These are phyloP conservation scores for Didymella keratinophila DNA, from an alignment of 2,329 filamentous ascomycete genomes.

Conservation along the genomic window DNA sequence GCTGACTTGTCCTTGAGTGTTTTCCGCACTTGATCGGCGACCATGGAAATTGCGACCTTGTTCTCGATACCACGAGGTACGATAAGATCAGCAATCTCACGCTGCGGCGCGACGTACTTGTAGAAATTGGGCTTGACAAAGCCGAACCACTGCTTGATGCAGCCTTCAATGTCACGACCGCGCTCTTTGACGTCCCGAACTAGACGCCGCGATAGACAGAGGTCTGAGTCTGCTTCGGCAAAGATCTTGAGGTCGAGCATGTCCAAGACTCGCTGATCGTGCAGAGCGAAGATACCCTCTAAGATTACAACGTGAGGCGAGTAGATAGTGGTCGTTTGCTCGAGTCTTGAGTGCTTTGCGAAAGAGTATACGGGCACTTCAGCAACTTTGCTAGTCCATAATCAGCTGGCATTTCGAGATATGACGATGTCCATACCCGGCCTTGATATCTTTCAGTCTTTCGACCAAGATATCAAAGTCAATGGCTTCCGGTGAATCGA, in stretches of 20 bases:
- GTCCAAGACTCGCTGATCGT: slow-evolving; percentile 84
- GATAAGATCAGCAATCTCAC: slow-evolving; percentile 91
- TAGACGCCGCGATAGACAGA: slow-evolving; percentile 76
- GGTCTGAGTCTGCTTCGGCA: slow-evolving; percentile 93
- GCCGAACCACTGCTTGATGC: slow-evolving; percentile 96
- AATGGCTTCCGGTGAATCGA: slow-evolving; percentile 91
- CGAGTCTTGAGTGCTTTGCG: slow-evolving; percentile 81
- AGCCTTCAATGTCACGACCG: slow-evolving; percentile 90
- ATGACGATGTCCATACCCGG: slow-evolving; percentile 68
- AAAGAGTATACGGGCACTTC: slow-evolving; percentile 97
- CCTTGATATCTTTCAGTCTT: slow-evolving; percentile 82
- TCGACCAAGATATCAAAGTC: slow-evolving; percentile 91
- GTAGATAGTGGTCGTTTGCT: slow-evolving; percentile 86
- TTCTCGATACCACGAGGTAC: slow-evolving; percentile 96
- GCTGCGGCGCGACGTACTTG: slow-evolving; percentile 90
- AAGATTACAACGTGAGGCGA: slow-evolving; percentile 95
- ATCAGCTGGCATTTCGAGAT: slow-evolving; percentile 25
- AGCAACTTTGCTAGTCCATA: slow-evolving; percentile 71
- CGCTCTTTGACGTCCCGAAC: slow-evolving; percentile 88
- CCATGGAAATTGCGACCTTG: slow-evolving; percentile 91
- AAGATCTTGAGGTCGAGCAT: slow-evolving; percentile 96
- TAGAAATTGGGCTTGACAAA: slow-evolving; percentile 98
- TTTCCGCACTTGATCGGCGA: slow-evolving; percentile 89
- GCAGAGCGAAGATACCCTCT: slow-evolving; percentile 94
- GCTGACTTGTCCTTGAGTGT: slow-evolving; percentile 86